Conservation (phyloP, 2,329 filamentous ascomycete genomes). For the Calonectria crousiana region DNA sequence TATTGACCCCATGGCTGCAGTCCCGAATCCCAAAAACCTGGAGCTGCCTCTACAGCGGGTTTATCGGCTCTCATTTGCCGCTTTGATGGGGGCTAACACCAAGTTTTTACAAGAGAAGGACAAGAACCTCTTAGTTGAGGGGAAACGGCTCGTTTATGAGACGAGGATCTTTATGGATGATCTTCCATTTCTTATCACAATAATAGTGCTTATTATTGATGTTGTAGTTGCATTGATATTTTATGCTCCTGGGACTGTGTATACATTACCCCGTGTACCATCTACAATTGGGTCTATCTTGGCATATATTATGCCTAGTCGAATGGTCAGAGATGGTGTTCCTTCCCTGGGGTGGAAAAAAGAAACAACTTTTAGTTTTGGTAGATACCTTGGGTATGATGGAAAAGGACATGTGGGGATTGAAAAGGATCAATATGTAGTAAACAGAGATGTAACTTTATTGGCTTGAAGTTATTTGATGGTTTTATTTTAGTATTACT, state of each 20-base stretch:
- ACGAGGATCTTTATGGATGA: constrained; percentile 3
- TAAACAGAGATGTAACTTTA: not conserved
- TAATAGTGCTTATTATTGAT: not conserved
- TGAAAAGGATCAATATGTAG: not conserved
- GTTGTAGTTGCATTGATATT: not conserved
- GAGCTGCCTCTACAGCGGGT: not conserved
- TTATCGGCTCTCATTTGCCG: not conserved
- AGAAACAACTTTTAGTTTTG: constrained; percentile 10
- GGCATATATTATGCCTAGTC: constrained; percentile 11
- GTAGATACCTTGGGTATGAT: constrained; percentile 10
- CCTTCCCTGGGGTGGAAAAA: not conserved
- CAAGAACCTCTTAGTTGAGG: not conserved
- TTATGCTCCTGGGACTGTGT: not conserved
- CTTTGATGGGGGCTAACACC: not conserved
- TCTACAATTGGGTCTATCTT: not conserved
- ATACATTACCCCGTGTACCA: not conserved
- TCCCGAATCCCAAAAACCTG: not conserved
- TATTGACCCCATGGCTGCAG: no score
- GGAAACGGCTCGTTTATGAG: not conserved
- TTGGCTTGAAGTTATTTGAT: not conserved
- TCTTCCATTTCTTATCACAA: not conserved
- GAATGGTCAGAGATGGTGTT: not conserved
- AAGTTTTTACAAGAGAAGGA: not conserved
- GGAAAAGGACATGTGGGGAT: constrained; percentile 9
- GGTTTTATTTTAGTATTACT: no score